Evolutionary conservation across 1,284 basidiomycete genomes (phyloP).

Genomic region (Rhodotorula glutinis): DNA sequence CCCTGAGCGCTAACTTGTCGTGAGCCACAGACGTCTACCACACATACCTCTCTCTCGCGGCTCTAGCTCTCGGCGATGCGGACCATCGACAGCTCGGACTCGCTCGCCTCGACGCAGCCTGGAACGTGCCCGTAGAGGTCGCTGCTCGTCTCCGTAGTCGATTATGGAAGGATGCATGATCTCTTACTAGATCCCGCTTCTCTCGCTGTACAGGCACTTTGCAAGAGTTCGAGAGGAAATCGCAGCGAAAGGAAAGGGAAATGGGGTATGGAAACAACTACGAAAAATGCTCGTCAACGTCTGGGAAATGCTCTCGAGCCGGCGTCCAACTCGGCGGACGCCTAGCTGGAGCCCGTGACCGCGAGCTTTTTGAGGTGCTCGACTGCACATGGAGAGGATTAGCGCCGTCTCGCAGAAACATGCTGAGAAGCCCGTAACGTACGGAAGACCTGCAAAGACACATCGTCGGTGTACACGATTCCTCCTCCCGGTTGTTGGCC

Average conservation of each 20-base stretch:
- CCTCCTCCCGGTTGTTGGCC: slow-evolving; percentile 57
- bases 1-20: neutral
- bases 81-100: slow-evolving; percentile 43
- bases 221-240: no score
- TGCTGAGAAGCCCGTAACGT: neutral
- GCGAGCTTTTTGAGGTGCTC: slow-evolving; percentile 13
- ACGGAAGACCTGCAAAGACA: slow-evolving; percentile 92
- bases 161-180: slow-evolving; percentile 45
- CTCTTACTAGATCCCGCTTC: no score
- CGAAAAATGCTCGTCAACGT: neutral
- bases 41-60: slow-evolving; percentile 81
- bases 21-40: slow-evolving; percentile 69
- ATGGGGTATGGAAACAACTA: neutral
- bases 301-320: no score
- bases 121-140: slow-evolving; percentile 66
- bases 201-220: no score
- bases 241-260: no score
- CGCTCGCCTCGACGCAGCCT: slow-evolving; percentile 60
- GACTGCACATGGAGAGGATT: no score
- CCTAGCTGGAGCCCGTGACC: slow-evolving; percentile 9
- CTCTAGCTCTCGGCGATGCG: slow-evolving; percentile 57
- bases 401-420: no score
- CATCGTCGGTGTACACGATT: slow-evolving; percentile 98
- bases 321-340: neutral
- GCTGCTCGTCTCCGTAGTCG: slow-evolving; percentile 61